A percentile compares a stretch with the other conserved stretches of the same genome.
Conservation (phyloP, 306 rosid genomes). For the Alnus rubra region DNA sequence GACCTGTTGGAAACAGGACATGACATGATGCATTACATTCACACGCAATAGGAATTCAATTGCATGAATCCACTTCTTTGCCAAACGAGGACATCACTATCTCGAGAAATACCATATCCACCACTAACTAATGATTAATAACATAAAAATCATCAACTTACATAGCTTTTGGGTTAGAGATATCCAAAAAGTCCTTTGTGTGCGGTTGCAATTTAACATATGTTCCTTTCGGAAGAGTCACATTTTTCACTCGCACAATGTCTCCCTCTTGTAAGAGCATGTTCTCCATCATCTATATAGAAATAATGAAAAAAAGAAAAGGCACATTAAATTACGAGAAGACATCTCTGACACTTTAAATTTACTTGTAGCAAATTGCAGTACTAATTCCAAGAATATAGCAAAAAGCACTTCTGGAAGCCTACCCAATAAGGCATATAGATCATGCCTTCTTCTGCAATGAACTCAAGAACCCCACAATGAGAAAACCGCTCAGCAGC, state of each 20-base stretch:
- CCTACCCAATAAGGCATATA: slow-evolving; percentile 99
- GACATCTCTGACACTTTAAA: not conserved
- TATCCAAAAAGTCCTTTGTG: slow-evolving; percentile 91
- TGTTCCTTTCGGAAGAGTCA: slow-evolving; percentile 93
- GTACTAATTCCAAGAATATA: slow-evolving; percentile 24
- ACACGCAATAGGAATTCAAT: slow-evolving; percentile 10
- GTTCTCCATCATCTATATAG: slow-evolving; percentile 93
- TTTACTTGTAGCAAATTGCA: slow-evolving; percentile 12
- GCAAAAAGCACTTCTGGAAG: slow-evolving; percentile 19
- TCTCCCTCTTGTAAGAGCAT: slow-evolving; percentile 97
- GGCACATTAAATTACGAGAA: slow-evolving; percentile 18
- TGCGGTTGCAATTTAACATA: slow-evolving; percentile 98
- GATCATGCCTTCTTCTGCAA: slow-evolving; percentile 99
- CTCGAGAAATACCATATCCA: not conserved
- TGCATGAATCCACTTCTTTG: slow-evolving; percentile 21
- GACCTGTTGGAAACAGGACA: slow-evolving; percentile 7
- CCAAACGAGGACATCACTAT: not conserved
- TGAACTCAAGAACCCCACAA: slow-evolving; percentile 96
- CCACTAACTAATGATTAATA: not conserved
- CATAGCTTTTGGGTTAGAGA: slow-evolving; percentile 99
- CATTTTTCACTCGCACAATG: slow-evolving; percentile 80
- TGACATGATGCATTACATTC: slow-evolving; percentile 2
- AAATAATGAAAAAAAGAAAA: slow-evolving; percentile 4
- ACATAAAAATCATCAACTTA: slow-evolving; percentile 49
- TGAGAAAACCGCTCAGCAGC: slow-evolving; percentile 77